Evolutionary conservation across 192 early-diverging fungal species (phyloP).

Genomic region (Podila epicladia): DNA sequence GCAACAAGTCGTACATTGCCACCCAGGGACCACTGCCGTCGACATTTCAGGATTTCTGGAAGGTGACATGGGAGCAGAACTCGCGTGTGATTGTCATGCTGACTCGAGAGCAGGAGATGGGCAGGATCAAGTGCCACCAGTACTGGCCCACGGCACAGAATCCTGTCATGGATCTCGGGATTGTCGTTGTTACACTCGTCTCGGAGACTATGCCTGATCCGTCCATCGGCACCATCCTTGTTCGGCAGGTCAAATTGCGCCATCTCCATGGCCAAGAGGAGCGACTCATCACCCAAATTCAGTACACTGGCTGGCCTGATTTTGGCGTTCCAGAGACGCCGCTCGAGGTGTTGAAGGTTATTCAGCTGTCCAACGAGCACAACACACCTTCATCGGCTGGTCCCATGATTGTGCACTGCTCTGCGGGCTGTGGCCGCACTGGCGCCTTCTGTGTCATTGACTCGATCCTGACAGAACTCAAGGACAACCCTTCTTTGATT

Average conservation of each 20-base stretch:
- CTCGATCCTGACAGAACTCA: slow-evolving; percentile 46
- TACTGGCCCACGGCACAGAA: slow-evolving; percentile 83
- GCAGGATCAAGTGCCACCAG: slow-evolving; percentile 83
- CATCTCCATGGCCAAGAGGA: slow-evolving; percentile 17
- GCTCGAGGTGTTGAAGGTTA: slow-evolving; percentile 66
- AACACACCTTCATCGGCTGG: slow-evolving; percentile 30
- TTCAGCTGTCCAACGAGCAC: slow-evolving; percentile 35
- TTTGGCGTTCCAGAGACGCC: slow-evolving; percentile 80
- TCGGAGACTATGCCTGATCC: slow-evolving; percentile 61
- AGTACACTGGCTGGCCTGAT: slow-evolving; percentile 93
- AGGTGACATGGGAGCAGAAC: slow-evolving; percentile 93
- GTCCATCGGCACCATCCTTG: slow-evolving; percentile 63
- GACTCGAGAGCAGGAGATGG: slow-evolving; percentile 89
- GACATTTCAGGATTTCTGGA: slow-evolving; percentile 95
- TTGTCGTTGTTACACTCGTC: slow-evolving; percentile 60
- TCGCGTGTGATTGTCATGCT: slow-evolving; percentile 92
- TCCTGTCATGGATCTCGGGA: slow-evolving; percentile 56
- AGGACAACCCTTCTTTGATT: neutral
- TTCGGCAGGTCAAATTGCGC: slow-evolving; percentile 63
- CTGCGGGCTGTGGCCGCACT: slow-evolving; percentile 68
- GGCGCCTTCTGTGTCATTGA: slow-evolving; percentile 72
- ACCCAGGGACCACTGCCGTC: slow-evolving; percentile 82
- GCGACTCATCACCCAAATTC: slow-evolving; percentile 78
- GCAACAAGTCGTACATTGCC: slow-evolving; percentile 59
- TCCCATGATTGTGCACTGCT: slow-evolving; percentile 65